Evolutionary conservation across 257 asterid genomes (phyloP), one percentile per base, ranked within the genome.

Genomic region (Nyctanthes arbortristis): DNA sequence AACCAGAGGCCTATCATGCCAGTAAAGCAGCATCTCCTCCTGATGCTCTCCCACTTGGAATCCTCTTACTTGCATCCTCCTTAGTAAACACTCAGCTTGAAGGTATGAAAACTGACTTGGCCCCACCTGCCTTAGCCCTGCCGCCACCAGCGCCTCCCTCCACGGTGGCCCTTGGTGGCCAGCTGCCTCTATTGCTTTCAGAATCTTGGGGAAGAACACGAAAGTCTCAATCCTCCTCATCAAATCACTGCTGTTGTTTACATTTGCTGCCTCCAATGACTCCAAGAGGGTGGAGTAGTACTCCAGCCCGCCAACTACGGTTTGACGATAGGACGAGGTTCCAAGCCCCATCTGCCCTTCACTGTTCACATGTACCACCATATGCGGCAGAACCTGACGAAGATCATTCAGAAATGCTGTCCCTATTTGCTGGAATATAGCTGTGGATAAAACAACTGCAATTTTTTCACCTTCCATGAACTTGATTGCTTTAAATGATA

Each of bases 21-120:
- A 94, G 81, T 97, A 94, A 49, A 94, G 99, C 92, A 89, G 74
- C 97, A 91, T 80, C 91, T 94, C 99, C 16, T 89, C 92, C 77
- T 87, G 97, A 13, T 83, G 80, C 66, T 91, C 89, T 13, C 76
- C 89, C 66, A 91, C 96, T 78, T 87, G 96, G 90, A 93, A 91
- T 5, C 99, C 99, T 65, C 95, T 81, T 0, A 84, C 92, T 7
- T 89, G 90, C 55, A 83, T 78, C 71, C 88, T 80, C 81, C 95
- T 67, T 30, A 93, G 76, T 73, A 93, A 82, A 67, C 88, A 91
- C 80, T 89, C 96, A 0, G 96, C 97, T 75, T 91, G 99, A 52
- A 87, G 84, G 71, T 91, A 96, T 0, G 97, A 84, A 28, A 91
- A 87, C 11, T 85, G 95, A 61, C 96, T 91, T 70, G 85, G 74